A percentile compares a stretch with the other conserved stretches of the same genome.
Conservation (phyloP, 169 alveolate genomes). For the Sarcocystis neurona region DNA sequence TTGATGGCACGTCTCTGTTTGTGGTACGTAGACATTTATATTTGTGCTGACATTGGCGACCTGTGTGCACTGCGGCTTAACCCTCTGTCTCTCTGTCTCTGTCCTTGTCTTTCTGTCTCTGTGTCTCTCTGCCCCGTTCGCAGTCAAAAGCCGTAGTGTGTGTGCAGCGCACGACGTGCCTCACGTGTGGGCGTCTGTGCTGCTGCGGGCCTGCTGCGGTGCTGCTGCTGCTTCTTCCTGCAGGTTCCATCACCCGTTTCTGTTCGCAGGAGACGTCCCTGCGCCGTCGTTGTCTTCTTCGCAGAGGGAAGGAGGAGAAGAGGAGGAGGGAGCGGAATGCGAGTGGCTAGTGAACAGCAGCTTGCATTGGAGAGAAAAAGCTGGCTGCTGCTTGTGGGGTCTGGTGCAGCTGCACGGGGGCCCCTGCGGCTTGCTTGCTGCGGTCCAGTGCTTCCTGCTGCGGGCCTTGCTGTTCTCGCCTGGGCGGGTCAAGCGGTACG, state of each 20-base stretch:
- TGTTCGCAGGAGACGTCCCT: background rate
- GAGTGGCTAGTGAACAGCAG: no score
- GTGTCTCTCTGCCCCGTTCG: background rate
- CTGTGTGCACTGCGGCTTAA: background rate
- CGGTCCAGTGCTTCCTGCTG: slow-evolving; percentile 43
- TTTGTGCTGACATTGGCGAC: no score
- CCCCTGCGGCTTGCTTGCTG: slow-evolving; percentile 51
- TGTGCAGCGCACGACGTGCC: no score
- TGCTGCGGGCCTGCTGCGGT: no score
- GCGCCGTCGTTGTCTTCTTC: background rate
- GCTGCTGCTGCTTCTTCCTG: background rate
- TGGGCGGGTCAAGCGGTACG: slow-evolving; percentile 14
- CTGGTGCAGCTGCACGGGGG: slow-evolving; percentile 53
- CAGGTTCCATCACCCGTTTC: slow-evolving; percentile 35
- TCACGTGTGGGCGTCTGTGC: no score
- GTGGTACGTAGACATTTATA: no score
- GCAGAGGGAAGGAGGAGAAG: no score
- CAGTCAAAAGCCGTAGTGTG: no score
- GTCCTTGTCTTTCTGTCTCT: slow-evolving; percentile 5
- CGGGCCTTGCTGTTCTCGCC: slow-evolving; percentile 11
- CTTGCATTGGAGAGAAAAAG: no score
- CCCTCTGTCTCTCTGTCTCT: background rate
- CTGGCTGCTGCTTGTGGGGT: slow-evolving; percentile 44
- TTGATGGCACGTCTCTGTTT: no score
- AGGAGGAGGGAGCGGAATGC: no score